These are phyloP conservation scores for Plantago rigida DNA, from an alignment of 305 asterid genomes.

Conservation along the genomic window DNA sequence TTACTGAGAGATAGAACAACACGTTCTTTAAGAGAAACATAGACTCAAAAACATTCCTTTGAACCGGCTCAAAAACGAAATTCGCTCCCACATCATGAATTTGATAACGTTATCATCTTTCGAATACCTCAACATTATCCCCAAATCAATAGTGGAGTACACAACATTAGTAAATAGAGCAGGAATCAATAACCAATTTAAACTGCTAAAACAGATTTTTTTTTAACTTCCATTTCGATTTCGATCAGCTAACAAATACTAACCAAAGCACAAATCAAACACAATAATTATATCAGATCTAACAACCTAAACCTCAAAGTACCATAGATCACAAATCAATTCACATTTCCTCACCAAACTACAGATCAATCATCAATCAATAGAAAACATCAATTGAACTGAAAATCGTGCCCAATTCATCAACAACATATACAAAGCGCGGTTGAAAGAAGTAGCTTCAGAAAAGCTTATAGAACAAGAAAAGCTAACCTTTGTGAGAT, in stretches of 20 bases:
- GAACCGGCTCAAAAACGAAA: no score
- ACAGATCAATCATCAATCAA: constrained; percentile 26
- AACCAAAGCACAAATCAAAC: constrained; percentile 15
- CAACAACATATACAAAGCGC: no score
- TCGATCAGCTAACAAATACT: no score
- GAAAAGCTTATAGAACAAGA: no score
- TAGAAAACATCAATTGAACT: constrained; percentile 6
- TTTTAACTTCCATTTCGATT: no score
- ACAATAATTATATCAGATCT: constrained; percentile 34
- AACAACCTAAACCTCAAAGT: constrained; percentile 26
- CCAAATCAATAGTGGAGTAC: background rate
- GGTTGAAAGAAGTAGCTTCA: no score
- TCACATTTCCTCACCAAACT: constrained; percentile 23
- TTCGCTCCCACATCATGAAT: background rate
- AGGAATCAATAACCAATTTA: background rate
- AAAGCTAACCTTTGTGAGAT: no score
- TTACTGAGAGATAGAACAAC: background rate
- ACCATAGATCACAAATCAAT: constrained; percentile 29
- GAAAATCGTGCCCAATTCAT: constrained; percentile 14
- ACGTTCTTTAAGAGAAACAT: background rate
- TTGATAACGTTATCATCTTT: constrained; percentile 2
- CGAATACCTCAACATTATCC: background rate
- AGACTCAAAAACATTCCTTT: background rate
- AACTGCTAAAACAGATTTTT: constrained; percentile 2
- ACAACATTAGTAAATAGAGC: background rate